Evolutionary conservation across 2,329 filamentous ascomycete species (phyloP).

Genomic region (Epichloe gansuensis): DNA sequence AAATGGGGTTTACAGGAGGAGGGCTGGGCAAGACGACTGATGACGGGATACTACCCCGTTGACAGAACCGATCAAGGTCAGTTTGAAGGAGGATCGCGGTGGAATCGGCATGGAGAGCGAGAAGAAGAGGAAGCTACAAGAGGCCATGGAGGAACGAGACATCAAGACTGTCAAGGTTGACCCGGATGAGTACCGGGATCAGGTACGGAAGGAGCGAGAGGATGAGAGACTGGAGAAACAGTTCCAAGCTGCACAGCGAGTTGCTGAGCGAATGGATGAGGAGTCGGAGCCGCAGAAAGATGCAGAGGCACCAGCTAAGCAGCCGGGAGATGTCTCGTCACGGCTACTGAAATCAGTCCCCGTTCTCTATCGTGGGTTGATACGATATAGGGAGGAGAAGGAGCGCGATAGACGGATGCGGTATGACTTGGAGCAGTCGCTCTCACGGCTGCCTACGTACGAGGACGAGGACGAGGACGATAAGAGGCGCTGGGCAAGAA

Average conservation of each 20-base stretch:
- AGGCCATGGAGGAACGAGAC: constrained; percentile 44
- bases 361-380: constrained; percentile 66
- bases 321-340: constrained; percentile 18
- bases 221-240: constrained; percentile 55
- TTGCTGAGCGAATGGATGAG: constrained; percentile 64
- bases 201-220: constrained; percentile 59
- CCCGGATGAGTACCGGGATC: constrained; percentile 60
- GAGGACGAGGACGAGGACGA: constrained; percentile 64
- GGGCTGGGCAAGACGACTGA: constrained; percentile 52
- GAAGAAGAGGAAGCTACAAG: constrained; percentile 63
- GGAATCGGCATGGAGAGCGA: constrained; percentile 79
- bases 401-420: constrained; percentile 56
- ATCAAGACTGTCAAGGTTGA: constrained; percentile 51
- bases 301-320: constrained; percentile 7
- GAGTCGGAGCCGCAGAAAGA: constrained; percentile 26
- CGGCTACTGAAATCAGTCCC: constrained; percentile 52
- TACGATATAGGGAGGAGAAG: constrained; percentile 55
- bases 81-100: constrained; percentile 64
- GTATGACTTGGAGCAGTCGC: constrained; percentile 53
- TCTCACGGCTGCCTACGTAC: constrained; percentile 52
- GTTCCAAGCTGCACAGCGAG: constrained; percentile 67
- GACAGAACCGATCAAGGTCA: constrained; percentile 63
- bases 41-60: constrained; percentile 23
- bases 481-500: constrained; percentile 53
- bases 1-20: constrained; percentile 79